Base-by-base conservation (phyloP, 768 basidiomycete genomes). In the Mycena metata region DNA sequence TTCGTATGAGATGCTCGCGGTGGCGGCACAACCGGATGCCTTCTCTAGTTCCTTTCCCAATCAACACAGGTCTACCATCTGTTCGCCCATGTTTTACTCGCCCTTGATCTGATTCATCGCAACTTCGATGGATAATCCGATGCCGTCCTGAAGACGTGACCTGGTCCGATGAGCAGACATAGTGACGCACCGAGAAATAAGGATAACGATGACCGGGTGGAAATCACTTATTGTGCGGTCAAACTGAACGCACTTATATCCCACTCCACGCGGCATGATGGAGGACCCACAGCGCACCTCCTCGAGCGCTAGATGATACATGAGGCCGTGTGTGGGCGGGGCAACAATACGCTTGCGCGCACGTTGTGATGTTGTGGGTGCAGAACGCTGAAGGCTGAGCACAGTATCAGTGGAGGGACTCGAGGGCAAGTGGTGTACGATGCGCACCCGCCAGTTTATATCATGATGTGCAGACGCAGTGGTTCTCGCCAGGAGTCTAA, bases 301-400 rank as follows among this genome's bases (percentile, higher is more conserved):
- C 6, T 15, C 36, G 52, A 46, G 33, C 52, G 62, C 55, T 46
- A 21, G 52, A 15, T 17, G 47, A 36, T 24, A 17, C 43, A 45
- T 30, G 61, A 63, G 61, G 61, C 33, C 23, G 13, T 49, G 10
- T 30, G 36, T 49, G n/a, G 35, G 54, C 45, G 45, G 19, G 17
- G 3, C 36, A n/a, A 62, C 24, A 35, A 42, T 52, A 45, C 62
- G 16, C n/a, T 24, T 33, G 21, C 19, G 35, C 17, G 23, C 62
- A 55, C 54, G 62, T 35, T 55, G 43, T 64, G 54, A 64, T 64
- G 26, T n/a, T 49, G 63, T 64, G 62, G 63, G 54, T 9, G 63
- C 54, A 39, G 35, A 10, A 9, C 5, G 15, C 33, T 39, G 9
- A 17, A 3, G 35, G 35, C 1, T 23, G 19, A 11, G 51, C 6